Conservation (phyloP, 2,329 filamentous ascomycete species). For the Aspergillus latus region DNA sequence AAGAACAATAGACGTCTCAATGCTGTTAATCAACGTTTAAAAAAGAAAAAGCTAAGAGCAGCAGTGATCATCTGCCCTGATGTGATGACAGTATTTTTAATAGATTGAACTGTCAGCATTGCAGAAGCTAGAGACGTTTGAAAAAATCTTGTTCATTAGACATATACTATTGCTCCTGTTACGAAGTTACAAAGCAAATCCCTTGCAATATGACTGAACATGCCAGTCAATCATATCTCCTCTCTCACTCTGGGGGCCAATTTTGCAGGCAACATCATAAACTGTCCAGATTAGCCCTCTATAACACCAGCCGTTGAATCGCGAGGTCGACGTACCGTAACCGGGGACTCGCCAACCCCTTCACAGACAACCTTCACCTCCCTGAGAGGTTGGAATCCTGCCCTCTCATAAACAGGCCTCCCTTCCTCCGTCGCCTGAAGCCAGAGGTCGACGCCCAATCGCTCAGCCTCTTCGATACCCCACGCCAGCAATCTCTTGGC, state of each 20-base stretch:
- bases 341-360: not conserved
- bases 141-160: no score
- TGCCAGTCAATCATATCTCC: not conserved
- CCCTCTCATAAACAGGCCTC: constrained; percentile 9
- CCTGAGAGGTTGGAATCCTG: constrained; percentile 21
- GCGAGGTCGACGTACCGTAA: not conserved
- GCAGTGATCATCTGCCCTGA: no score
- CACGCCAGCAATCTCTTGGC: constrained; percentile 4
- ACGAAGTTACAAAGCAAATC: not conserved
- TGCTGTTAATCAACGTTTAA: no score
- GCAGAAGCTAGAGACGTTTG: no score
- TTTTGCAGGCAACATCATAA: constrained; percentile 16
- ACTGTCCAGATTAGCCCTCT: not conserved
- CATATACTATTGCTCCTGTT: no score
- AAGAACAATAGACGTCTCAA: no score
- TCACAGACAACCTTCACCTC: not conserved
- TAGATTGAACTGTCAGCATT: no score
- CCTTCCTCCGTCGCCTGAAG: constrained; percentile 15
- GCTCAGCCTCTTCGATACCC: constrained; percentile 7
- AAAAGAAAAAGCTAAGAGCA: no score
- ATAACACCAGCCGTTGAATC: not conserved
- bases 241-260: not conserved
- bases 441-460: not conserved
- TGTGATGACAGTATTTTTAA: no score
- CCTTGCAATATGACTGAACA: not conserved